phyloP scores from a whole-genome alignment of 2,329 filamentous ascomycete genomes.

The Aspergillus pseudoterreus region DNA sequence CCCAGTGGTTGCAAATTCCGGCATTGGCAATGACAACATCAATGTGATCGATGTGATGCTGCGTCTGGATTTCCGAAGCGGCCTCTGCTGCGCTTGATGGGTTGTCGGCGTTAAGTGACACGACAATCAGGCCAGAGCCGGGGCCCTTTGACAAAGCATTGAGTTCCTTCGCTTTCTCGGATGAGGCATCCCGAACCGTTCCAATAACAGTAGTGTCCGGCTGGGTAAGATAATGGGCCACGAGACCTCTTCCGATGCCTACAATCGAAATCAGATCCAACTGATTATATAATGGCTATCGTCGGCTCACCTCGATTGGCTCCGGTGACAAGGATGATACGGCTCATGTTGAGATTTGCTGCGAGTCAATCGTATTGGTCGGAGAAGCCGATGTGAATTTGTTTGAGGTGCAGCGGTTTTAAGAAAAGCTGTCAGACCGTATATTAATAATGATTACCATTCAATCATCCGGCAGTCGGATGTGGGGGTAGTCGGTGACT shows the following conservation, averaged over 20 bases:
- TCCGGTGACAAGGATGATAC: constrained; percentile 2
- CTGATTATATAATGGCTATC: neutral
- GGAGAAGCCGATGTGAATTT: too few relatives aligned
- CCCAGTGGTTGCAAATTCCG: constrained; percentile 36
- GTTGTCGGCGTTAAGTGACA: neutral
- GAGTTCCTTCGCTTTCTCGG: neutral
- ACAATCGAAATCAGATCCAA: neutral
- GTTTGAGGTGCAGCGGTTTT: too few relatives aligned
- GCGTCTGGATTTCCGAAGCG: neutral
- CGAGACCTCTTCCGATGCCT: constrained; percentile 11
- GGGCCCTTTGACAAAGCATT: neutral
- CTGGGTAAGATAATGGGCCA: constrained; percentile 1
- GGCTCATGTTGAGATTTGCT: neutral
- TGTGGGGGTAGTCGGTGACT: too few relatives aligned
- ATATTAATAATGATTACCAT: too few relatives aligned
- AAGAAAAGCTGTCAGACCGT: too few relatives aligned
- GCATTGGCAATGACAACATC: constrained; percentile 42
- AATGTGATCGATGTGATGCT: constrained; percentile 8
- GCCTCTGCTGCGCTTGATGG: neutral
- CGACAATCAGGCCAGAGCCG: constrained; percentile 2
- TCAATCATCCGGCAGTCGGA: too few relatives aligned
- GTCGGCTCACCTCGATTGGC: constrained; percentile 4
- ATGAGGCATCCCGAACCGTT: constrained; percentile 2
- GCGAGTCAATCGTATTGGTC: too few relatives aligned
- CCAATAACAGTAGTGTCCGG: constrained; percentile 10